These are phyloP conservation scores for Pyronema omphalodes DNA, from an alignment of 495 filamentous ascomycete genomes.

Conservation along the genomic window DNA sequence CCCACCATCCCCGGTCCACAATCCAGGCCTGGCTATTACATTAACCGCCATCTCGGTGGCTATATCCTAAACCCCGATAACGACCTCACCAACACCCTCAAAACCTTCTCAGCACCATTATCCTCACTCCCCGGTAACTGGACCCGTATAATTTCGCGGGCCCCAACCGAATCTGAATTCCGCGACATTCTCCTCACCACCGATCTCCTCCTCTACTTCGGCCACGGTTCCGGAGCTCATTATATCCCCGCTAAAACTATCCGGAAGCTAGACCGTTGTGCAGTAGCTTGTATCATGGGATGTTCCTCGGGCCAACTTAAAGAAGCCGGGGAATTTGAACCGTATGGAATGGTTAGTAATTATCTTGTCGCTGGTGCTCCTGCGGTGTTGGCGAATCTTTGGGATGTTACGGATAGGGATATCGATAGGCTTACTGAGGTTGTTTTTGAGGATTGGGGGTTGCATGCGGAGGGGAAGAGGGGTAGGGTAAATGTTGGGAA, in stretches of 20 bases:
- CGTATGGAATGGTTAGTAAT: slow-evolving; percentile 70
- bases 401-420: slow-evolving; percentile 95
- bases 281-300: slow-evolving; percentile 78
- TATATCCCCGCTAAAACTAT: slow-evolving; percentile 71
- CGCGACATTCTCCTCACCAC: slow-evolving; percentile 37
- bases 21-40: slow-evolving; percentile 32
- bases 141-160: slow-evolving; percentile 43
- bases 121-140: slow-evolving; percentile 34
- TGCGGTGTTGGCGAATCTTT: slow-evolving; percentile 73
- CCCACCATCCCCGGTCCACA: slow-evolving; percentile 19
- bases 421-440: slow-evolving; percentile 74
- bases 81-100: slow-evolving; percentile 65
- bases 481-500: neutral
- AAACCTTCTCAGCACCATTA: slow-evolving; percentile 46
- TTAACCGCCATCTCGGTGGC: slow-evolving; percentile 43
- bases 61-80: slow-evolving; percentile 77
- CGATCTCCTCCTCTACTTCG: slow-evolving; percentile 75
- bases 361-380: slow-evolving; percentile 74
- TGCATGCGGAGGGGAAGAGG: slow-evolving; percentile 25
- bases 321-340: slow-evolving; percentile 74
- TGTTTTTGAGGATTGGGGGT: slow-evolving; percentile 68
- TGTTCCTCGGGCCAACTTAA: slow-evolving; percentile 63
- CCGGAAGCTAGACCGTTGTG: slow-evolving; percentile 54
- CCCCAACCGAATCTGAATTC: slow-evolving; percentile 64
- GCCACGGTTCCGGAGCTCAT: slow-evolving; percentile 87